Evolutionary conservation across 805 yeast genomes (phyloP), one percentile per base, ranked within the genome.

Genomic region (Metschnikowia bowlesiae): DNA sequence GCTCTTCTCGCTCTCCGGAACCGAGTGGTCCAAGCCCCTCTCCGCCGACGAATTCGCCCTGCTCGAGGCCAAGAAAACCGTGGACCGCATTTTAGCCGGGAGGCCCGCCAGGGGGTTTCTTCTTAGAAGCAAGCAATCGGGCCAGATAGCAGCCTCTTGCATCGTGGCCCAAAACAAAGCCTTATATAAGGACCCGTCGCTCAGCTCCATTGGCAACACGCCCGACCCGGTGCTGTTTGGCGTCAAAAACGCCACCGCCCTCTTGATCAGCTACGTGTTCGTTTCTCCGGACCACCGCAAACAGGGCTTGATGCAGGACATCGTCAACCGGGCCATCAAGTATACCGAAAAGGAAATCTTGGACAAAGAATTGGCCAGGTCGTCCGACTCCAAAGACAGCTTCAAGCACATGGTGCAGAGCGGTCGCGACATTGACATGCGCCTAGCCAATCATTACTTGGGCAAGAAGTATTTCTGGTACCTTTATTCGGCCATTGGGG

Each of bases 401-500:
- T 70, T 71, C 56, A 61, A 58, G 46, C 61, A 56, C 46, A 64
- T 70, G 74, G 73, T 68, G 7, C 55, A 52, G 30, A 50, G 52
- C 3, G 60, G 65, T 41, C 70, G 72, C 2, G 32, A 51, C 11
- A 37, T 71, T 9, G 75, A 71, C 48, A 26, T 39, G 5, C 48
- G 52, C 10, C 61, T 71, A 58, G 72, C 70, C 34, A 59, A 61
- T 46, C 65, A 71, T 47, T 66, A 69, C 48, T 58, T 71, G 53
- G 52, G 68, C 37, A 68, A 69, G 46, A 54, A 69, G 49, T 72
- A 69, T 54, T 63, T 69, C 44, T 73, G 76, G 76, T 58, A 56
- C 38, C 73, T 89, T 46, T 88, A 87, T 74, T 84, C 92, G 53
- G 94, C 84, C 44, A 81, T 87, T 18, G 92, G 87, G 13, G 76